Base-by-base conservation (phyloP, 2,329 filamentous ascomycete species). In the Fusarium haematococcum region DNA sequence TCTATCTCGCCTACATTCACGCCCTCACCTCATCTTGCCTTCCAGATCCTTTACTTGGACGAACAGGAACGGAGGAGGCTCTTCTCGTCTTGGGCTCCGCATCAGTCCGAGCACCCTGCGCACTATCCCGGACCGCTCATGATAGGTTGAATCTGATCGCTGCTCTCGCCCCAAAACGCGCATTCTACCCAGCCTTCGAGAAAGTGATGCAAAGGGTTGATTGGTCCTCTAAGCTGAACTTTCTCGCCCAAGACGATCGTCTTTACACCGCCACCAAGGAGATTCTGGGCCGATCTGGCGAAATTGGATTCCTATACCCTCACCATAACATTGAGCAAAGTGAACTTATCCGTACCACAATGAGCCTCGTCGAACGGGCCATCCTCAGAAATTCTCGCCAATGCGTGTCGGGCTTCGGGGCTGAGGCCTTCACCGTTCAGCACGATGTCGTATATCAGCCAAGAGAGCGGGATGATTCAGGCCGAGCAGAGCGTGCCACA, bases 41-140 rank as follows among this genome's bases (percentile, higher is more conserved):
- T 0, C 85, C 86, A 0, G 89, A 91, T 71, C 80, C 79, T 0
- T 80, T 91, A 0, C 88, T 86, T 0, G 56, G 75, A 0, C 78
- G 79, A 6, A 91, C 88, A 0, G 90, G 90, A 0, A 90, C 88
- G 0, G 89, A 92, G 71, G 79, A 87, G 52, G 87, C 89, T 0
- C 73, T 91, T 0, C 70, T 75, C 0, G 87, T 89, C 2, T 76
- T 92, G 1, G 52, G 67, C 0, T 88, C 87, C 0, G 87, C 87
- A 0, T 83, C 87, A 0, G 79, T 90, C 0, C 76, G 80, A 20
- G 91, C 48, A 2, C 61, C 69, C 2, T 23, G 18, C 0, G 9
- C 18, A 2, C 23, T 76, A 10, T 56, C 50, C 0, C 23, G 52
- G 10, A 11, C 5, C 1, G 56, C 57, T 1, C 43, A 52, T 5